These are phyloP conservation scores for Boletus pseudo-olivaceus DNA, from an alignment of 768 basidiomycete genomes.

Conservation along the genomic window DNA sequence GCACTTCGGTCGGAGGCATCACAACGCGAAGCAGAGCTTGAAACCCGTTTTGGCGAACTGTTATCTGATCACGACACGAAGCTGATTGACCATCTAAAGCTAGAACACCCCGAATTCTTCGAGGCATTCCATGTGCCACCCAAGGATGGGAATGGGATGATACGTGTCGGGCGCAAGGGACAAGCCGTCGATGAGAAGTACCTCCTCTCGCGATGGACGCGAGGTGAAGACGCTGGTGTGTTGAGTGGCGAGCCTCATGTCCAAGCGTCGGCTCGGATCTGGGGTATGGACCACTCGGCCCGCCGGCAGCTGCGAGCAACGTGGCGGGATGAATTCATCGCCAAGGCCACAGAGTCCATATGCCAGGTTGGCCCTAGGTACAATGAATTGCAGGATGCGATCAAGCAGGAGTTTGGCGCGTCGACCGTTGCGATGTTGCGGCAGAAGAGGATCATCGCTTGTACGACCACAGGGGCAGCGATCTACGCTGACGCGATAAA, in stretches of 20 bases:
- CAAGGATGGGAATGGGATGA: constrained; percentile 25
- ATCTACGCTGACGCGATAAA: constrained; percentile 39
- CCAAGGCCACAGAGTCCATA: constrained; percentile 33
- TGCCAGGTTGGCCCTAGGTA: constrained; percentile 29
- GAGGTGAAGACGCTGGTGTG: constrained; percentile 42
- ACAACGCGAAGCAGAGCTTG: constrained; percentile 32
- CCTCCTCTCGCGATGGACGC: constrained; percentile 47
- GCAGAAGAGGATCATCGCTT: constrained; percentile 57
- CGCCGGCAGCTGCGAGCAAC: constrained; percentile 28
- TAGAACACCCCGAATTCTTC: constrained; percentile 40
- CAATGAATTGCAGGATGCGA: constrained; percentile 32
- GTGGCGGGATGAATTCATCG: constrained; percentile 37
- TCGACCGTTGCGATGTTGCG: constrained; percentile 34
- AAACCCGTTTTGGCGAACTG: neutral
- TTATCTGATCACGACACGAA: constrained; percentile 18
- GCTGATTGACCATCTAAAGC: constrained; percentile 43
- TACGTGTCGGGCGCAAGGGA: constrained; percentile 40
- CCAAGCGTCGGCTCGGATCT: constrained; percentile 30
- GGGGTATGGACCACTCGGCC: constrained; percentile 32
- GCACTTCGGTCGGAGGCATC: constrained; percentile 28
- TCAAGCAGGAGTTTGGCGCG: constrained; percentile 35
- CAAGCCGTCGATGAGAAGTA: constrained; percentile 35
- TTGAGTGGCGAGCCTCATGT: constrained; percentile 32
- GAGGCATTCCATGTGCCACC: constrained; percentile 43
- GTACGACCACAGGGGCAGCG: constrained; percentile 68